Evolutionary conservation across 192 early-diverging fungal genomes (phyloP), one percentile per base, ranked within the genome.

Genomic region (Backusella tuberculispora): DNA sequence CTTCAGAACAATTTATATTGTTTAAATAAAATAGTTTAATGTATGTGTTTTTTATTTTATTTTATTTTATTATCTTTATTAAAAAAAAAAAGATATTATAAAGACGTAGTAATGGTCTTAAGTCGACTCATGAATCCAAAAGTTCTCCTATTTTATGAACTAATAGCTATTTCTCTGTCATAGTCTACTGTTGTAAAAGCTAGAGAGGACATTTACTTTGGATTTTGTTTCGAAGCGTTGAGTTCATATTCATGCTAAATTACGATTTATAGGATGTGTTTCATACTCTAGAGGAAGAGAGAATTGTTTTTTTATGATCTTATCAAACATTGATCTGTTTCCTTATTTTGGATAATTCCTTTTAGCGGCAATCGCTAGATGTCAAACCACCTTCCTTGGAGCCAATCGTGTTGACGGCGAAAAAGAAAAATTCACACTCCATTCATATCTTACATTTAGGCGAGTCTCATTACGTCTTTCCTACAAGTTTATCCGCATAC

Each of bases 191-290:
- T 2, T 34, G 29, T 34, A 34, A 34, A 34, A 26, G 7, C 2
- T 60, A 9, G 8, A 12, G 21, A 1, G 10, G 10, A 60, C 26
- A 9, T 24, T 26, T 29, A 10, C 21, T 26, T 60, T 60, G 4
- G 53, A 3, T 60, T 26, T 60, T 60, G 19, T 60, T 60, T 60
- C 53, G 53, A 60, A 60, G 53, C 3, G 10, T 60, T 60, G 53
- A 60, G 53, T 60, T 60, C 53, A 50, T 19, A 50, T 50, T 43
- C 48, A 26, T 26, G 9, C 4, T 12, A 60, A 13, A 10, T 60
- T 60, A 24, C 21, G 5, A 12, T 60, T 9, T 60, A 60, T 60
- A 60, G 19, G 53, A 3, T n/a, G 4, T 60, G 21, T 60, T 60
- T 60, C 21, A 60, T 26, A 12, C 13, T 60, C 9, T 19, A 60